Percentiles rank a stretch among this genome's conserved stretches.
These are phyloP conservation scores for Pseudogymnoascus sp. DNA, from an alignment of 2,329 filamentous ascomycete genomes.

Conservation along the genomic window DNA sequence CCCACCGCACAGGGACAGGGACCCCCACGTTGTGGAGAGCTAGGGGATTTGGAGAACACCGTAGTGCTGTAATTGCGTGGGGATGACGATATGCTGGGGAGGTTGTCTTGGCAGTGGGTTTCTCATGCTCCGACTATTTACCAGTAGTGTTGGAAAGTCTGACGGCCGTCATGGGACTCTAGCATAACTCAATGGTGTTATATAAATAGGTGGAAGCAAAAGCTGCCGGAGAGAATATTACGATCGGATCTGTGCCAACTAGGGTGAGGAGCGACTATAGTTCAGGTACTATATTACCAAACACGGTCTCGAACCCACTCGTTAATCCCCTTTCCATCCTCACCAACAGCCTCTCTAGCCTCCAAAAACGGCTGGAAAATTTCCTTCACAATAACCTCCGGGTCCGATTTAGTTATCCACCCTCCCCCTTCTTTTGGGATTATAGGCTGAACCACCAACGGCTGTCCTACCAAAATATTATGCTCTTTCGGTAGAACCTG, in stretches of 20 bases:
- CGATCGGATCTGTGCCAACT: constrained; percentile 31
- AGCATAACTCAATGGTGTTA: background rate
- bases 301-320: background rate
- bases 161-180: background rate
- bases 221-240: constrained; percentile 23
- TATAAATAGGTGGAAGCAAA: constrained; percentile 21
- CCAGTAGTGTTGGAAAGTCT: background rate
- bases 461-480: background rate
- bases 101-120: no score
- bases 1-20: background rate
- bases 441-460: background rate
- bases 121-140: background rate
- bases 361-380: background rate
- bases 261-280: constrained; percentile 16
- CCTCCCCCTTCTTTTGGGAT: background rate
- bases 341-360: background rate
- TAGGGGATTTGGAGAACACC: background rate
- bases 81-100: no score
- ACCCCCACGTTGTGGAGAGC: background rate
- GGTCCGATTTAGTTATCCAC: background rate
- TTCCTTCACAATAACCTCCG: background rate
- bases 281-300: background rate
- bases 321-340: background rate
- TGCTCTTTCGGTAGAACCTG: background rate
- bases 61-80: no score